phyloP scores from a whole-genome alignment of 345 rosid genomes.

The Citrus sinensis region DNA sequence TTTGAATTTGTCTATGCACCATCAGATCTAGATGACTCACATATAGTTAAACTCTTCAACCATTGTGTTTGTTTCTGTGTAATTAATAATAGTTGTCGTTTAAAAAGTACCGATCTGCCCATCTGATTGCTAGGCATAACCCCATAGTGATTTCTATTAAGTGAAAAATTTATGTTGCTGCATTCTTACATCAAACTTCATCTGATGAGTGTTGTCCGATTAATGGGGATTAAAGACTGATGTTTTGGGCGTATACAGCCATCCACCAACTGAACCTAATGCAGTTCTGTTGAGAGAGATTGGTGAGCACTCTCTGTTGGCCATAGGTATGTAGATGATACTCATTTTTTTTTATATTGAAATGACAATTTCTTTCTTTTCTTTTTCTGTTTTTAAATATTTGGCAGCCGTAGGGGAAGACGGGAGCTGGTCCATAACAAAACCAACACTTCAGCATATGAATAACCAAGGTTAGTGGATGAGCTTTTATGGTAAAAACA shows the following conservation, averaged over 20 bases:
- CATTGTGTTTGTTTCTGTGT: no score
- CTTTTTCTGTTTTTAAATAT: neutral
- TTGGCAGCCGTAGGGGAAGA: constrained; percentile 68
- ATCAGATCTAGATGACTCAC: neutral
- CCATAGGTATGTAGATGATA: neutral
- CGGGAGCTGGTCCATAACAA: constrained; percentile 73
- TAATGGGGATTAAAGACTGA: constrained; percentile 62
- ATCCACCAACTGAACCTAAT: constrained; percentile 72
- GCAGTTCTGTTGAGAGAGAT: constrained; percentile 85
- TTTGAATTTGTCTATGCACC: neutral
- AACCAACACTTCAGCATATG: constrained; percentile 41
- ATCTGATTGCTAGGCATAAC: neutral
- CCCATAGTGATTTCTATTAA: neutral
- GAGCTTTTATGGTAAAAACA: neutral
- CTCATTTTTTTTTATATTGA: neutral
- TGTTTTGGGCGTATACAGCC: constrained; percentile 80
- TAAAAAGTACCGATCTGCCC: neutral
- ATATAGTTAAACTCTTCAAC: neutral
- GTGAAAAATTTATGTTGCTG: neutral
- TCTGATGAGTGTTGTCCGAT: constrained; percentile 28
- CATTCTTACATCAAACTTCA: neutral
- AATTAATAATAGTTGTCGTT: neutral
- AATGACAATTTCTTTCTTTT: neutral
- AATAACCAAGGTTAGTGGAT: constrained; percentile 51
- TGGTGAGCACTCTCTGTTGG: constrained; percentile 38